These are phyloP conservation scores for Daldinia grandis DNA, from an alignment of 495 filamentous ascomycete genomes.

Conservation along the genomic window DNA sequence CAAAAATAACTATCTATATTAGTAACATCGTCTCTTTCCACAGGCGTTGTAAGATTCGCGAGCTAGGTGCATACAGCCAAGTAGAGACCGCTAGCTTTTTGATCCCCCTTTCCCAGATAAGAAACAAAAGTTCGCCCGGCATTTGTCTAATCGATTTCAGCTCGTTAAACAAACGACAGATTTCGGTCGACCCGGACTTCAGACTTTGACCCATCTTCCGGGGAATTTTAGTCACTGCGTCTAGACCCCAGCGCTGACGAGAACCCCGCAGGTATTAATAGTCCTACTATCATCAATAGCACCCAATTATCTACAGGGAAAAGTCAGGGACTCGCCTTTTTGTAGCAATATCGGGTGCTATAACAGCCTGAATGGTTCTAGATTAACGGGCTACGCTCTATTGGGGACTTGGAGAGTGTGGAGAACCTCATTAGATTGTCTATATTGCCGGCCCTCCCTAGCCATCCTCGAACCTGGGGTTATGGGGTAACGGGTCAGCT, in stretches of 20 bases:
- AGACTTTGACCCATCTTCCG: neutral
- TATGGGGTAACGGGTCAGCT: conserved; percentile 22
- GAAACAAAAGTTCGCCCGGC: neutral
- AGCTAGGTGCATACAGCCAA: no score
- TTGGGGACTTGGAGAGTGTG: conserved; percentile 17
- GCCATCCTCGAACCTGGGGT: conserved; percentile 29
- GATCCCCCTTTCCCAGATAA: neutral
- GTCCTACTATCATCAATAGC: neutral
- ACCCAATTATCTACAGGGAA: conserved; percentile 11
- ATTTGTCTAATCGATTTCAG: neutral
- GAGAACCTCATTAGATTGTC: conserved; percentile 7
- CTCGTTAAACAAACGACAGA: neutral
- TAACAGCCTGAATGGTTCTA: conserved; percentile 31
- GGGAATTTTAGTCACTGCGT: neutral
- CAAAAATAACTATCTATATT: no score
- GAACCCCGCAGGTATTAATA: conserved; percentile 7
- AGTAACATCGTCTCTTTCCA: no score
- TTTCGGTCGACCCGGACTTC: neutral
- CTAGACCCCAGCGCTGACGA: neutral
- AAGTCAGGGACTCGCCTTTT: neutral
- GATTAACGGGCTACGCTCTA: conserved; percentile 8
- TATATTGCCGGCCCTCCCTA: conserved; percentile 1
- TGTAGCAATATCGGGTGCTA: conserved; percentile 12
- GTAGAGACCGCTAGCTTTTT: neutral
- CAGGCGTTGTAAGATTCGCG: no score